Evolutionary conservation across 768 basidiomycete species (phyloP).

Genomic region (Termitomyces heimii): DNA sequence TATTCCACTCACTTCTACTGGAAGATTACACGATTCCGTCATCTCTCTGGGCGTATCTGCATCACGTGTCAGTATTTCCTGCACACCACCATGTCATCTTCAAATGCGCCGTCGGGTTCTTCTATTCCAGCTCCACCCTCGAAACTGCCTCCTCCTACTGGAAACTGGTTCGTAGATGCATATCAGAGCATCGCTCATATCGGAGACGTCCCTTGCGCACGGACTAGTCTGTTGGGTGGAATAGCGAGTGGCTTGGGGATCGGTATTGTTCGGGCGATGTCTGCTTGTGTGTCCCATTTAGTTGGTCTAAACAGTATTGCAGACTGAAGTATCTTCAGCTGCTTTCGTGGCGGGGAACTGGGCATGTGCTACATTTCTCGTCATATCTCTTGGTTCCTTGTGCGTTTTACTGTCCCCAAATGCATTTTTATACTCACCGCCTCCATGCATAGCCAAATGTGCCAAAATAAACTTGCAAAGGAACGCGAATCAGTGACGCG

Average conservation of each 20-base stretch:
- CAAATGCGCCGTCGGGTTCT: slow-evolving; percentile 12
- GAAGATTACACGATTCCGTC: no score
- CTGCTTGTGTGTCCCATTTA: slow-evolving; percentile 41
- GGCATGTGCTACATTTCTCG: slow-evolving; percentile 70
- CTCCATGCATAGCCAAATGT: slow-evolving; percentile 47
- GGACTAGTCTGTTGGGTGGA: slow-evolving; percentile 68
- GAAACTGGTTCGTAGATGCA: slow-evolving; percentile 29
- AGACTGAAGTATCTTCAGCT: slow-evolving; percentile 26
- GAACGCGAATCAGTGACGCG: slow-evolving; percentile 51
- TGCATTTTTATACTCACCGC: background rate
- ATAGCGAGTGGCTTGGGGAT: slow-evolving; percentile 78
- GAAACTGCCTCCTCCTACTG: slow-evolving; percentile 30
- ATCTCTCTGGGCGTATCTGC: background rate
- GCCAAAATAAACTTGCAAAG: slow-evolving; percentile 46
- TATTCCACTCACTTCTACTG: no score
- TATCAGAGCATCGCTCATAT: slow-evolving; percentile 54
- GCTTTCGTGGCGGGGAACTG: slow-evolving; percentile 69
- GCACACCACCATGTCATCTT: background rate
- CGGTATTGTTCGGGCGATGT: slow-evolving; percentile 66
- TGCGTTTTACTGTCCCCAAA: slow-evolving; percentile 25
- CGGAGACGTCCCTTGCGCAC: slow-evolving; percentile 69
- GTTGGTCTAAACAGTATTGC: background rate
- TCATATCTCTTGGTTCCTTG: background rate
- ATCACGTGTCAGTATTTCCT: background rate
- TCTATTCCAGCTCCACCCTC: slow-evolving; percentile 27